Evolutionary conservation across 1,284 basidiomycete genomes (phyloP), one percentile per base, ranked within the genome.

Genomic region (Meripilus lineatus): DNA sequence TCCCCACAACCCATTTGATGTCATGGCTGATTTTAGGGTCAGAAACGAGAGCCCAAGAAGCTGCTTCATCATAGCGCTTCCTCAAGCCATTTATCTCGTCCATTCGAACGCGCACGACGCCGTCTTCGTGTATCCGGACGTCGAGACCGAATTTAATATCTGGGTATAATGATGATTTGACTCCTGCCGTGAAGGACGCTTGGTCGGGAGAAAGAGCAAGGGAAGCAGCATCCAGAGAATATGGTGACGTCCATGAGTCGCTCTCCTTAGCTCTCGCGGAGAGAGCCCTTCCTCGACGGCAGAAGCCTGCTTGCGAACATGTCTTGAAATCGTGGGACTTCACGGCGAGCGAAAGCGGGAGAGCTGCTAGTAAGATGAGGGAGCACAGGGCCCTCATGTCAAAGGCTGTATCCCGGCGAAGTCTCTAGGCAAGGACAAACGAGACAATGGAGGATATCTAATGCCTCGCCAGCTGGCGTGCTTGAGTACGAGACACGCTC

Each of bases 261-360:
- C 44, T 57, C 41, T 75, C 75, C 37, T 72, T 68, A 13, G 88
- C 84, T 42, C 87, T 77, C 8, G 74, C 69, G 44, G 89, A 79
- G 40, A 96, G 77, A 0, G 84, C 84, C 37, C 93, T 81, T 41
- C 91, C 89, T 50, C 93, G 75, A 38, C 89, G 80, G 69, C 93
- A 96, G 69, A 97, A 96, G 13, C 88, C 89, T 1, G 89, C 79
- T 64, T 96, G 89, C 15, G 77, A 75, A 61, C 93, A 96, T 49
- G 81, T 90, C 67, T 95, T 96, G 74, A 93, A 96, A 65, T 96
- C 90, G 48, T 84, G 75, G 32, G 73, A 65, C 64, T 87, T 89
- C 61, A 89, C 77, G 22, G 83, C 79, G 20, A 75, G 53, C 1
- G 59, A 54, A 15, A 60, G 49, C 6, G 62, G 66, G 40, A 57